phyloP scores from a whole-genome alignment of 345 rosid species.

The Syzygium aqueum region DNA sequence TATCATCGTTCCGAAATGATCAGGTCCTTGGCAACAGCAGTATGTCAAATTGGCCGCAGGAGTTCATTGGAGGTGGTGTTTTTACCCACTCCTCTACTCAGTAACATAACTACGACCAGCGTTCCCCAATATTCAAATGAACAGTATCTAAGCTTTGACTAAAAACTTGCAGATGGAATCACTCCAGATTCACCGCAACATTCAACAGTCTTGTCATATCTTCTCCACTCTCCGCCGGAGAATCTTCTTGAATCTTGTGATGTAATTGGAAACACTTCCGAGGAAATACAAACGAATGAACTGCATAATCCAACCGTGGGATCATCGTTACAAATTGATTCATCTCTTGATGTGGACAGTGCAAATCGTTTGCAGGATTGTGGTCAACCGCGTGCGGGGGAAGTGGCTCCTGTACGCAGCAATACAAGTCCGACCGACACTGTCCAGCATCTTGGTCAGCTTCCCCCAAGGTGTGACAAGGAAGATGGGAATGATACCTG shows the following conservation, averaged over 20 bases:
- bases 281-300: neutral
- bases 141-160: neutral
- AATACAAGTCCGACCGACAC: neutral
- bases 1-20: no score
- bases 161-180: no score
- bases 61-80: neutral
- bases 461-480: rapidly evolving
- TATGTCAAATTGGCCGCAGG: no score
- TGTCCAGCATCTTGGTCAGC: neutral
- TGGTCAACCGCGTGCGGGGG: rapidly evolving
- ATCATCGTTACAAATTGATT: neutral
- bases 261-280: neutral
- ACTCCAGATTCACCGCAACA: neutral
- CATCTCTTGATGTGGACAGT: neutral
- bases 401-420: rapidly evolving
- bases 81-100: neutral
- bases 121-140: neutral
- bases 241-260: neutral
- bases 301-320: neutral
- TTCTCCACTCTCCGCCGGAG: rapidly evolving
- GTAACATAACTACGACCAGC: neutral
- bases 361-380: neutral
- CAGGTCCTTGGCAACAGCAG: no score
- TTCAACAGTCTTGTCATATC: neutral
- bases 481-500: rapidly evolving